Conservation (phyloP, 768 basidiomycete species). For the Chalciporus sphaerocephalus region DNA sequence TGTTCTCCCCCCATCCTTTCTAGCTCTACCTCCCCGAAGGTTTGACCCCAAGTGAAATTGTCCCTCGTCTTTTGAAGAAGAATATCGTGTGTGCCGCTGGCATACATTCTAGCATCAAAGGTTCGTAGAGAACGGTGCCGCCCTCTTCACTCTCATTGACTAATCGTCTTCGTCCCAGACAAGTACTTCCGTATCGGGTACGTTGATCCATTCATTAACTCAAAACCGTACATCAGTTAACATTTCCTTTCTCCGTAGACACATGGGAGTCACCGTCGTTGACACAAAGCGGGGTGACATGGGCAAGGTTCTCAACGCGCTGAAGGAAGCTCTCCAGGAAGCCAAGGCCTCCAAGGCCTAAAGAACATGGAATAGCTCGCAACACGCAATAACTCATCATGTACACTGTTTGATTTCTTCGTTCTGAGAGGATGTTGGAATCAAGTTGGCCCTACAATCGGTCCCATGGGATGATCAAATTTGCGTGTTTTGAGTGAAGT, state of each 20-base stretch:
- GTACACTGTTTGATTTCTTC: not conserved
- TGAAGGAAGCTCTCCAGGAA: conserved; percentile 55
- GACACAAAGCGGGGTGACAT: conserved; percentile 69
- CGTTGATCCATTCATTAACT: conserved; percentile 18
- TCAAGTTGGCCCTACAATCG: not conserved
- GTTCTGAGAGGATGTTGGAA: not conserved
- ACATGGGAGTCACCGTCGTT: conserved; percentile 88
- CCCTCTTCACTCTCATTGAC: conserved; percentile 8
- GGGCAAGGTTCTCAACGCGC: conserved; percentile 60
- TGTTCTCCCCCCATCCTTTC: not conserved
- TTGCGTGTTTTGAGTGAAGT: too few relatives aligned
- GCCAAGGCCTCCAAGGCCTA: conserved; percentile 17
- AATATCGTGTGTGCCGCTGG: conserved; percentile 86
- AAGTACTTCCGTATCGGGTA: conserved; percentile 90
- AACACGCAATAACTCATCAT: not conserved
- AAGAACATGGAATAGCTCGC: not conserved
- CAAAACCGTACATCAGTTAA: conserved; percentile 3
- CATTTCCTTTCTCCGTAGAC: conserved; percentile 37
- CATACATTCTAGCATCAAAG: conserved; percentile 78
- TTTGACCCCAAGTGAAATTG: conserved; percentile 65
- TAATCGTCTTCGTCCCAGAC: conserved; percentile 37
- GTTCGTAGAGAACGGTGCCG: conserved; percentile 33
- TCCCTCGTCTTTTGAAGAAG: conserved; percentile 67
- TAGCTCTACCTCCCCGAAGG: conserved; percentile 83
- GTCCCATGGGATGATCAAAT: too few relatives aligned